Base-by-base conservation (phyloP, 1,139 yeast species). In the Candida dubliniensis region DNA sequence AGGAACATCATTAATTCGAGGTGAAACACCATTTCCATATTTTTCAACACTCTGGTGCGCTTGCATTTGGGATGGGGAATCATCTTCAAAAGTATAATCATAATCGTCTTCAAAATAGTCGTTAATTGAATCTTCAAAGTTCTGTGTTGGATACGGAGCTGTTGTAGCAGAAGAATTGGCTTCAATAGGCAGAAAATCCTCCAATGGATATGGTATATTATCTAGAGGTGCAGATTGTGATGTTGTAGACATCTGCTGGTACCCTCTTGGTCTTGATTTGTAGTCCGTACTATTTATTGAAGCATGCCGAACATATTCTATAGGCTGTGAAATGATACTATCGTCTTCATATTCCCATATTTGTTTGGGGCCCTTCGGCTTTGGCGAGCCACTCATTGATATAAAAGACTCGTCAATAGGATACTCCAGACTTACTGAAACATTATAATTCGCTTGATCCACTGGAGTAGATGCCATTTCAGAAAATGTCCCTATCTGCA, bases 321-420 rank as follows among this genome's bases (percentile, higher is more conserved):
- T 27, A 27, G 30, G 12, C 7, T 27, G 30, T 10, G 12, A n/a
- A 3, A 14, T n/a, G 11, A 15, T 9, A 7, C 30, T 30, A n/a
- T 31, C 40, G 6, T 46, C 46, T 30, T 59, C 64, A 41, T 69
- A 69, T 8, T 67, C 74, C 9, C 73, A 71, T 14, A 73, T 55
- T 43, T 64, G 68, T 49, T 63, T 66, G 1, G 78, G 77, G 0
- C 78, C 78, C 64, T 61, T 71, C 2, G 74, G 77, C 42, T 61
- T 63, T 7, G 76, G 74, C 34, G 73, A 66, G 5, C 60, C 67
- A 4, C 23, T 6, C 24, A 53, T 44, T 3, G 58, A 55, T 6
- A 45, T 34, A 36, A 52, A 51, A 2, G 59, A 47, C 12, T 46
- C 53, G 33, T 50, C 52, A 34, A 50, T 35, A 1, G 55, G 51